phyloP scores from a whole-genome alignment of 768 basidiomycete genomes.

The Ramaria sp. region DNA sequence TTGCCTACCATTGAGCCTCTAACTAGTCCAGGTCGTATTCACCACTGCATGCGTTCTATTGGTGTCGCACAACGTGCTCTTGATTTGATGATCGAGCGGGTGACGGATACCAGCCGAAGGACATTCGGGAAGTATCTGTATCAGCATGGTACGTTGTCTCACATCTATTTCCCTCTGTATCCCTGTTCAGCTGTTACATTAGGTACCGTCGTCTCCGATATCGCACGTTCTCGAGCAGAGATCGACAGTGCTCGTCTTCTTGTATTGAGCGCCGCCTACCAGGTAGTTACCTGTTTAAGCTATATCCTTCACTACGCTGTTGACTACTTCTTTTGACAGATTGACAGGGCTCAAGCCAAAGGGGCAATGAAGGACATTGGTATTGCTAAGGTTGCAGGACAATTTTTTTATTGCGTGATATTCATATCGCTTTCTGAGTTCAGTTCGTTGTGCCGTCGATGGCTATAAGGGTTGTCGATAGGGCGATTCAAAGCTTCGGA shows the following conservation, averaged over 20 bases:
- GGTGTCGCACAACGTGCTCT: conserved; percentile 79
- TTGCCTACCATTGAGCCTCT: not conserved
- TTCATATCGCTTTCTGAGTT: not conserved
- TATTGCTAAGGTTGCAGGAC: conserved; percentile 70
- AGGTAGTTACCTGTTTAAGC: conserved; percentile 30
- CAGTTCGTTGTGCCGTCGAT: conserved; percentile 91
- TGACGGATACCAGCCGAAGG: conserved; percentile 84
- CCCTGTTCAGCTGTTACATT: not conserved
- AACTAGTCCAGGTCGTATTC: conserved; percentile 81
- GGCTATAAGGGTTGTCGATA: conserved; percentile 82
- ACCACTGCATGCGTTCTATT: conserved; percentile 97
- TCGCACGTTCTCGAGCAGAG: conserved; percentile 87
- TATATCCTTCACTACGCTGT: too few relatives aligned
- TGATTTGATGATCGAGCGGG: conserved; percentile 80
- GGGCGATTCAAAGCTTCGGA: conserved; percentile 92
- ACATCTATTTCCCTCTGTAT: conserved; percentile 1
- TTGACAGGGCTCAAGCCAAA: conserved; percentile 85
- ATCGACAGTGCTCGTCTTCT: conserved; percentile 83
- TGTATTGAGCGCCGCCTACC: conserved; percentile 84
- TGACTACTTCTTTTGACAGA: conserved; percentile 38
- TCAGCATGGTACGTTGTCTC: conserved; percentile 60
- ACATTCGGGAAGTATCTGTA: conserved; percentile 91
- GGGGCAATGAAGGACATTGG: conserved; percentile 96
- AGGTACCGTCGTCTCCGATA: conserved; percentile 85
- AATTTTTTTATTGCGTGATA: not conserved